Evolutionary conservation across 1,139 yeast genomes (phyloP).

Genomic region (Debaryomyces sp.): DNA sequence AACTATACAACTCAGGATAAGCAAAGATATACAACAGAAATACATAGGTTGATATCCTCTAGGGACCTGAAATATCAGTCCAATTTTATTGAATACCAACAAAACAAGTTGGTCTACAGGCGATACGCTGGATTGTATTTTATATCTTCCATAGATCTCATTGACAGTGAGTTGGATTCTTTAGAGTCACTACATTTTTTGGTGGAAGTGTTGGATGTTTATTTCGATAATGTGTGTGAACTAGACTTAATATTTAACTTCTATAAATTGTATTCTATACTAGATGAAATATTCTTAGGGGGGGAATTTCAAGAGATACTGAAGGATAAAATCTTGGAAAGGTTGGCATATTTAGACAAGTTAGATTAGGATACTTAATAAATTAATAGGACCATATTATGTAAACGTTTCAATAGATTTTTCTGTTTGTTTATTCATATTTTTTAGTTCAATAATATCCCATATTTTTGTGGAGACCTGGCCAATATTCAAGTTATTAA

Average conservation of each 20-base stretch:
- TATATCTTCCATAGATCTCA: slow-evolving; percentile 72
- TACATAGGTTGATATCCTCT: slow-evolving; percentile 80
- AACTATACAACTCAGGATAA: slow-evolving; percentile 44
- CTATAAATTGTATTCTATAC: slow-evolving; percentile 66
- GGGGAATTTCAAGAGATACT: slow-evolving; percentile 81
- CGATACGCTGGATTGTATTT: slow-evolving; percentile 92
- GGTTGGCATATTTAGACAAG: slow-evolving; percentile 54
- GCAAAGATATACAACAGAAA: slow-evolving; percentile 61
- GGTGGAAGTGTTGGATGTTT: slow-evolving; percentile 85
- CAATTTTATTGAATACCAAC: slow-evolving; percentile 76
- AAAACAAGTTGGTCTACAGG: slow-evolving; percentile 76
- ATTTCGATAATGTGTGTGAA: slow-evolving; percentile 92
- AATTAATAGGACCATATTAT: background rate
- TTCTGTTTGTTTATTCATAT: slow-evolving; percentile 16
- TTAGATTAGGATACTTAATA: no score
- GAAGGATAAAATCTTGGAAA: slow-evolving; percentile 55
- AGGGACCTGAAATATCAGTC: slow-evolving; percentile 85
- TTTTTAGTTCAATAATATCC: slow-evolving; percentile 22
- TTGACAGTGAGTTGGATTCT: slow-evolving; percentile 79
- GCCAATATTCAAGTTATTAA: slow-evolving; percentile 59
- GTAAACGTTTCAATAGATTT: slow-evolving; percentile 14
- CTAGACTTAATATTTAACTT: slow-evolving; percentile 85
- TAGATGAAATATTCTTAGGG: slow-evolving; percentile 76
- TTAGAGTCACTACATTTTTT: slow-evolving; percentile 84
- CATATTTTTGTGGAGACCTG: slow-evolving; percentile 48